Percentiles rank a stretch among this genome's conserved stretches.
Conservation (phyloP, 2,329 filamentous ascomycete genomes). For the Cytospora chrysosperma region DNA sequence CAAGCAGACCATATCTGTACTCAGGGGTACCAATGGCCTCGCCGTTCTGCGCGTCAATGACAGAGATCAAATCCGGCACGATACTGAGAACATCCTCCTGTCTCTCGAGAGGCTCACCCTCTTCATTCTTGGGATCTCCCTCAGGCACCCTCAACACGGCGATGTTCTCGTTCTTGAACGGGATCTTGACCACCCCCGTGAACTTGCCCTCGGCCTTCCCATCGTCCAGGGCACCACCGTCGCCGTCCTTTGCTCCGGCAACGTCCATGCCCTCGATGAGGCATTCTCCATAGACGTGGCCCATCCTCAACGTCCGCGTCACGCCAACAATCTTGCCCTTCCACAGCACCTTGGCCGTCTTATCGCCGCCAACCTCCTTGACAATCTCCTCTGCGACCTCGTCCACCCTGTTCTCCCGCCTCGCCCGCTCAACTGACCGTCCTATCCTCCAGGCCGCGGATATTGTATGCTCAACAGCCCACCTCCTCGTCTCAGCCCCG, state of each 20-base stretch:
- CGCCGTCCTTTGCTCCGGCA: constrained; percentile 10
- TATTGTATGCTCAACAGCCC: constrained; percentile 52
- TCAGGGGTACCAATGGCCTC: constrained; percentile 57
- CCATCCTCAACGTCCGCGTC: constrained; percentile 53
- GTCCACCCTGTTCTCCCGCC: constrained; percentile 49
- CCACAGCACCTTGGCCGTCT: constrained; percentile 57
- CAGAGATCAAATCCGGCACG: constrained; percentile 56
- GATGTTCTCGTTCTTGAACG: constrained; percentile 72
- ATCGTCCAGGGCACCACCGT: constrained; percentile 30
- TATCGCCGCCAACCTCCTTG: constrained; percentile 54
- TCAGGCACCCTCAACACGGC: constrained; percentile 45
- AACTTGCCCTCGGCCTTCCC: constrained; percentile 30
- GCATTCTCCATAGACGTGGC: constrained; percentile 60
- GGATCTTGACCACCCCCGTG: constrained; percentile 57
- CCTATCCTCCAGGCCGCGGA: constrained; percentile 60
- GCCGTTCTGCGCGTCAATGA: constrained; percentile 57
- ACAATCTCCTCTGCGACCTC: constrained; percentile 59
- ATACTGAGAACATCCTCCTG: constrained; percentile 48
- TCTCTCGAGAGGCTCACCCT: constrained; percentile 37
- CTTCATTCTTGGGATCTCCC: constrained; percentile 16
- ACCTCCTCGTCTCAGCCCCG: constrained; percentile 48
- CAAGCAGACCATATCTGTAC: constrained; percentile 53
- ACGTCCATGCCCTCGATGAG: constrained; percentile 51
- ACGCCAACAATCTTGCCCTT: constrained; percentile 64
- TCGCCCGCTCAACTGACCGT: constrained; percentile 53